A percentile compares a stretch with the other conserved stretches of the same genome.
These are phyloP conservation scores for Curvularia eragrostidis DNA, from an alignment of 2,329 filamentous ascomycete genomes.

Conservation along the genomic window DNA sequence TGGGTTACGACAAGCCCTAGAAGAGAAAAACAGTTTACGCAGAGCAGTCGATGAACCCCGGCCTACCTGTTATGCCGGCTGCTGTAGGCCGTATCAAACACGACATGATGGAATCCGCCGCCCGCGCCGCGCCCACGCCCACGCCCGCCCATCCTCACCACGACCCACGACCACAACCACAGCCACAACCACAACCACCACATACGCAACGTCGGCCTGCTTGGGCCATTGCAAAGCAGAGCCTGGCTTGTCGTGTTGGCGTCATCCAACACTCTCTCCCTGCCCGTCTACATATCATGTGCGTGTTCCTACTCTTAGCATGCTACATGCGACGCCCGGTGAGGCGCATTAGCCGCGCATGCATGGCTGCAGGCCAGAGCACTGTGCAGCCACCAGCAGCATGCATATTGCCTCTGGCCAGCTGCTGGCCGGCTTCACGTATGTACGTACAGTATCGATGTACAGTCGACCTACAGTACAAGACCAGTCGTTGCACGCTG, in stretches of 20 bases:
- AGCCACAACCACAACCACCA: too few species aligned
- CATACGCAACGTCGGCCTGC: too few species aligned
- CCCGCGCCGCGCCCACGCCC: background rate
- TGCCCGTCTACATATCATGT: background rate
- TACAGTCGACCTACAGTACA: too few species aligned
- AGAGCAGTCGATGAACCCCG: conserved; percentile 29
- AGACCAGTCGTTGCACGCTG: conserved; percentile 17
- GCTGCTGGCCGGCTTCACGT: too few species aligned
- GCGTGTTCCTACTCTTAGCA: conserved; percentile 1
- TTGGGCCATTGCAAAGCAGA: too few species aligned
- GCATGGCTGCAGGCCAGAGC: background rate
- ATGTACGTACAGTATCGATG: too few species aligned
- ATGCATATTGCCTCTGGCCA: too few species aligned
- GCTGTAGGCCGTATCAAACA: conserved; percentile 22
- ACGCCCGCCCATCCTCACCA: too few species aligned
- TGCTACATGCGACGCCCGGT: conserved; percentile 22
- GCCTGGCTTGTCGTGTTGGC: too few species aligned
- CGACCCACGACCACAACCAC: too few species aligned
- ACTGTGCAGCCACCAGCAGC: background rate
- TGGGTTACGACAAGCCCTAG: conserved; percentile 43
- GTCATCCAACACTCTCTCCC: too few species aligned
- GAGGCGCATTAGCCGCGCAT: conserved; percentile 22
- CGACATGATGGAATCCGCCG: conserved; percentile 5
- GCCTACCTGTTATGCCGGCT: conserved; percentile 14
- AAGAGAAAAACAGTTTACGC: conserved; percentile 42